Base-by-base conservation (phyloP, 2,329 filamentous ascomycete genomes). In the Cyclaneusma minus region DNA sequence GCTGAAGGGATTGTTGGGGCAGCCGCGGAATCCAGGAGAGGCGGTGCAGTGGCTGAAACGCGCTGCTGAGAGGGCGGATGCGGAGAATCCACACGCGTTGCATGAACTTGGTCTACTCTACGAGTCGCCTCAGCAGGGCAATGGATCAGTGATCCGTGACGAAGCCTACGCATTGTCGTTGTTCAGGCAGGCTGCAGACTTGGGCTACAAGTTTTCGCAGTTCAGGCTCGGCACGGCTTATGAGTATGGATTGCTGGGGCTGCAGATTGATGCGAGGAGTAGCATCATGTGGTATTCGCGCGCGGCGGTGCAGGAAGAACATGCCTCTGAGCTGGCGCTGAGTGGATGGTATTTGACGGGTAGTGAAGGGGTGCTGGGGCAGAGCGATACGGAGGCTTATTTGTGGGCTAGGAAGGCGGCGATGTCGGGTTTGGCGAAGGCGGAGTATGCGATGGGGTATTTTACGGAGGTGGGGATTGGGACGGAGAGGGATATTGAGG, bases 401-500 rank as follows among this genome's bases (percentile, higher is more conserved):
- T 66, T 98, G 3, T 98, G 89, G 89, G 87, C 89, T 7, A 65
- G 87, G 13, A 95, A 94, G 53, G 87, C 89, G 2, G 89, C 89
- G 1, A 70, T 75, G 36, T 79, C 83, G 3, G 84, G 87, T 3
- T 55, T 94, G 19, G 74, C 83, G 6, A 98, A 95, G 59, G 89
- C 89, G 0, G 81, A 95, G 55, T 95, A 94, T 54, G 89, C 87
- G 0, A 93, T 98, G 79, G 89, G 89, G 0, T 94, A 95, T 54
- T 94, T 92, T 47, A 91, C 82, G 1, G 89, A 98, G 52, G 76
- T 89, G 25, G 89, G 89, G 8, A 95, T 98, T 40, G 89, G 89
- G 16, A 74, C 82, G 36, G 63, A 76, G 10, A 72, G 79, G 6
- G 91, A 87, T 48, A 44, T 94, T 41, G 89, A 98, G 43, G 89